Conservation (phyloP, 2,329 filamentous ascomycete species). For the Torrubiellomyces zombiae region DNA sequence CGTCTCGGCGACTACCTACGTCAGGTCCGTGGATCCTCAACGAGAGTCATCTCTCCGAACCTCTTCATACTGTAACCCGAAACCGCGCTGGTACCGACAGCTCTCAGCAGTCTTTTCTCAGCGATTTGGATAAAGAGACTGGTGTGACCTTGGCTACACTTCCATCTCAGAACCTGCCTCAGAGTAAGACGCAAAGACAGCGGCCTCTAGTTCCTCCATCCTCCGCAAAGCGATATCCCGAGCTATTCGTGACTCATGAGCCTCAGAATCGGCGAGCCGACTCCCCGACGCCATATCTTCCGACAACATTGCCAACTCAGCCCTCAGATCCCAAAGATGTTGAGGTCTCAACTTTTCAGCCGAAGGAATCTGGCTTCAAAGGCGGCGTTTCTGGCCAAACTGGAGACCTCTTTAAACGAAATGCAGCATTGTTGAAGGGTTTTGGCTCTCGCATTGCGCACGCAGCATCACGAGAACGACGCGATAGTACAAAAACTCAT, state of each 20-base stretch:
- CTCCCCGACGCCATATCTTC: no score
- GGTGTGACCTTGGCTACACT: conserved; percentile 13
- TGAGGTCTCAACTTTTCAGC: no score
- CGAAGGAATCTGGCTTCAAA: no score
- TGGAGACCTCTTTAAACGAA: no score
- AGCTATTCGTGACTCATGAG: conserved; percentile 21
- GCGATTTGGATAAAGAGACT: conserved; percentile 35
- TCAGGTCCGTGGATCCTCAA: conserved; percentile 35
- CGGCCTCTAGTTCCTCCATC: conserved; percentile 29
- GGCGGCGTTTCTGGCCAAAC: no score
- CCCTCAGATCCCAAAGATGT: no score
- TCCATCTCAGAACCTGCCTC: conserved; percentile 4
- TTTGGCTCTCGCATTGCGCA: conserved; percentile 26
- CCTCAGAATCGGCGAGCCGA: conserved; percentile 2
- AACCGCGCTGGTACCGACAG: conserved; percentile 16
- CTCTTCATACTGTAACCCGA: conserved; percentile 21
- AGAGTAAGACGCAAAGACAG: conserved; percentile 10
- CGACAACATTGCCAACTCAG: no score
- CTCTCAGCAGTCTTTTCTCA: conserved; percentile 15
- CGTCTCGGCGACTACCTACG: conserved; percentile 23
- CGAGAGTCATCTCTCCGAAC: conserved; percentile 36
- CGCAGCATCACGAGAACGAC: conserved; percentile 15
- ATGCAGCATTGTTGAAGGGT: conserved; percentile 33
- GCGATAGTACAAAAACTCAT: no score
- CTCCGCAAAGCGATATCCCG: conserved; percentile 31